Conservation (phyloP, 202 grass and related monocot species). For the Sporobolus alterniflorus region DNA sequence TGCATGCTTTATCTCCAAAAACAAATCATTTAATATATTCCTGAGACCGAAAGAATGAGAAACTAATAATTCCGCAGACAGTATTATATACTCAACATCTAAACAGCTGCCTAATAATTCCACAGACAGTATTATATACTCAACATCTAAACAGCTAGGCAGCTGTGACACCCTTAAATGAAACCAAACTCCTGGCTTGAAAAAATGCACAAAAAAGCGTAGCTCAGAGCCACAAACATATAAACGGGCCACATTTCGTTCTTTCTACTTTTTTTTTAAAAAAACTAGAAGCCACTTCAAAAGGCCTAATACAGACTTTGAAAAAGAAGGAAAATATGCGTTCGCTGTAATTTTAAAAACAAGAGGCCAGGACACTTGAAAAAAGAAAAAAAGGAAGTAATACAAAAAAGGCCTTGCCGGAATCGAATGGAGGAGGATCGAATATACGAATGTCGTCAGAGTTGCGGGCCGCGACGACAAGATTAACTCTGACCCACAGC, state of each 20-base stretch:
- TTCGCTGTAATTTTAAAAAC: background rate
- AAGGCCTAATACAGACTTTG: background rate
- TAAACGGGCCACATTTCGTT: background rate
- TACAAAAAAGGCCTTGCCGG: background rate
- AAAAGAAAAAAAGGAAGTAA: background rate
- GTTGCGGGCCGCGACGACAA: background rate
- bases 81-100: background rate
- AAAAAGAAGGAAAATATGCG: background rate
- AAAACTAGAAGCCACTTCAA: background rate
- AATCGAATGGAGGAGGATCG: constrained; percentile 18
- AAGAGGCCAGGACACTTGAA: background rate
- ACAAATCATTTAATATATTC: background rate
- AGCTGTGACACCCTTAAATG: background rate
- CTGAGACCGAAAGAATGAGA: background rate
- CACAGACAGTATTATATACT: background rate
- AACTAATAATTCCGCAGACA: background rate
- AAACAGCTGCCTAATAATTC: background rate
- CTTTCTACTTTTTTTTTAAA: background rate
- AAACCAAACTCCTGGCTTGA: background rate
- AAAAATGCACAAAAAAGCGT: background rate
- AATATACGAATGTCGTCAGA: no score
- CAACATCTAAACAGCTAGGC: background rate
- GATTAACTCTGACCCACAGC: constrained; percentile 30
- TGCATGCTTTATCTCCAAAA: background rate
- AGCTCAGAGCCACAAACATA: background rate